A percentile compares a stretch with the other conserved stretches of the same genome.
Evolutionary conservation across 2,329 filamentous ascomycete genomes (phyloP).

Genomic region (Scedosporium boydii): DNA sequence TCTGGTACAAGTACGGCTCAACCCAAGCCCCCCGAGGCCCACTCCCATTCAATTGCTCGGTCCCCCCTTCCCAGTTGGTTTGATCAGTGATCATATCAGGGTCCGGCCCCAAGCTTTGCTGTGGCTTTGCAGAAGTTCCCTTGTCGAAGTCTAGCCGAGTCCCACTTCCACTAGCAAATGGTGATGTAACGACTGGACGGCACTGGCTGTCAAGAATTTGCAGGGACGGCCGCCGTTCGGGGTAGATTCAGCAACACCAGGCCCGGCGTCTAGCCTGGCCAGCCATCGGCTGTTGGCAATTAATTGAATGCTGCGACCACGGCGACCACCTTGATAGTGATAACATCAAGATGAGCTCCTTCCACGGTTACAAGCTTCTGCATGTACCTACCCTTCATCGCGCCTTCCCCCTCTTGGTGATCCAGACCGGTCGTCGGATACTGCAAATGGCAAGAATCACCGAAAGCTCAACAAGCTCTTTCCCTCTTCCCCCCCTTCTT

Average conservation of each 20-base stretch:
- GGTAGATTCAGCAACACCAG: not conserved
- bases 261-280: not conserved
- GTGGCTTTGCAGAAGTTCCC: not conserved
- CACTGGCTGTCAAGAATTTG: not conserved
- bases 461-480: not conserved
- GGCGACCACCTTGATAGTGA: too few relatives aligned
- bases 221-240: too few relatives aligned
- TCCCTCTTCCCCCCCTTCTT: too few relatives aligned
- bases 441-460: not conserved
- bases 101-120: not conserved
- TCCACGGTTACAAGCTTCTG: not conserved
- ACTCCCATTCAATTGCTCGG: too few relatives aligned
- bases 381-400: not conserved
- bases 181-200: not conserved
- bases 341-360: too few relatives aligned
- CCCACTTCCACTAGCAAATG: not conserved
- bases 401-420: not conserved
- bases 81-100: not conserved
- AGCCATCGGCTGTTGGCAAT: not conserved
- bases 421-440: not conserved
- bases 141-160: not conserved
- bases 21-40: too few relatives aligned
- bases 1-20: too few relatives aligned
- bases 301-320: not conserved
- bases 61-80: too few relatives aligned